phyloP scores from a whole-genome alignment of 768 basidiomycete species.

The Suillus plorans region DNA sequence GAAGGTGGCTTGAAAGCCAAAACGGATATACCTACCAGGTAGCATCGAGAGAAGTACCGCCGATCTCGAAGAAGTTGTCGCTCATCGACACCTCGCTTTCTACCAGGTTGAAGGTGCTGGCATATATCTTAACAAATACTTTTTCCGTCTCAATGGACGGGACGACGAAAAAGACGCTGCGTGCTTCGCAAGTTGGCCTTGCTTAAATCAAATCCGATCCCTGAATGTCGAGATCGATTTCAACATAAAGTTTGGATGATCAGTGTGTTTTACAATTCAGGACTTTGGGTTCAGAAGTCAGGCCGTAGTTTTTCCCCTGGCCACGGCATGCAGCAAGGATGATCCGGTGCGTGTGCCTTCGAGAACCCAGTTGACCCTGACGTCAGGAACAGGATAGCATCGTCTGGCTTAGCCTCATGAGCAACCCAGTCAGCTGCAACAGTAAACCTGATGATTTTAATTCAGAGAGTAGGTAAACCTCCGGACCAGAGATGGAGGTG shows the following conservation, averaged over 20 bases:
- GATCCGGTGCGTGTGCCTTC: constrained; percentile 41
- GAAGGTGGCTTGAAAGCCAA: too few relatives aligned
- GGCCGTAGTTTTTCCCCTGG: constrained; percentile 34
- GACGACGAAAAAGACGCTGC: too few relatives aligned
- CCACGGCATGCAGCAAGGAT: constrained; percentile 33
- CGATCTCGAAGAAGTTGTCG: too few relatives aligned
- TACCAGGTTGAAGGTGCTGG: too few relatives aligned
- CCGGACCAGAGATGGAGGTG: constrained; percentile 21
- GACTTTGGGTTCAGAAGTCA: constrained; percentile 34
- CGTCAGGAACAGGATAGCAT: constrained; percentile 36
- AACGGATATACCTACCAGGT: too few relatives aligned
- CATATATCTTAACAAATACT: too few relatives aligned
- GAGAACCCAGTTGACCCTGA: constrained; percentile 47
- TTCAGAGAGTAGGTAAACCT: constrained; percentile 25
- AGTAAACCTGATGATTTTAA: constrained; percentile 12
- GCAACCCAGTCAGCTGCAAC: constrained; percentile 15
- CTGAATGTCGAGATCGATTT: constrained; percentile 10
- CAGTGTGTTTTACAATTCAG: constrained; percentile 35
- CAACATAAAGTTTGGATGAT: neutral
- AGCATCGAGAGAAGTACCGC: too few relatives aligned
- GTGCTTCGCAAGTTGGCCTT: too few relatives aligned
- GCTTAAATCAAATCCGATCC: constrained; percentile 40
- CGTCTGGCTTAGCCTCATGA: constrained; percentile 23
- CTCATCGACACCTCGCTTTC: too few relatives aligned
- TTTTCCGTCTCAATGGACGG: too few relatives aligned